Evolutionary conservation across 208 protist genomes (phyloP).

Genomic region (Naegleria fowleri): DNA sequence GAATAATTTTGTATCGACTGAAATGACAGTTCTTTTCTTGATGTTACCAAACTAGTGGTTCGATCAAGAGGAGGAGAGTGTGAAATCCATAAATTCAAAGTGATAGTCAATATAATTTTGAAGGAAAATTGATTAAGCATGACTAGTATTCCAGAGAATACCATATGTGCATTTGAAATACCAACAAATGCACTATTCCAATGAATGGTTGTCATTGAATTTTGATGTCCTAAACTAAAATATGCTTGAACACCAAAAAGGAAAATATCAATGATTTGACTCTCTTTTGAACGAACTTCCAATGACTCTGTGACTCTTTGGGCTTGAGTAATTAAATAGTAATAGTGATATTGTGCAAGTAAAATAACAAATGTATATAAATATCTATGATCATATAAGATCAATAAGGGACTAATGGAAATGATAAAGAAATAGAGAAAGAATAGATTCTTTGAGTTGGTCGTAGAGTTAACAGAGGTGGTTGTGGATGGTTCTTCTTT

Average conservation of each 20-base stretch:
- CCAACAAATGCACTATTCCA: slow-evolving; percentile 30
- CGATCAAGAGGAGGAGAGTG: no score
- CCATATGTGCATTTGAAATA: neutral
- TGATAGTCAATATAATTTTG: neutral
- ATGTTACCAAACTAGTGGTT: no score
- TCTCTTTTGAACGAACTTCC: neutral
- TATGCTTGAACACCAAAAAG: neutral
- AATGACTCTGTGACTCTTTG: no score
- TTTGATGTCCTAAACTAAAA: slow-evolving; percentile 29
- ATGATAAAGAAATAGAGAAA: no score
- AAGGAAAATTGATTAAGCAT: neutral
- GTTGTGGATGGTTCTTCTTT: no score
- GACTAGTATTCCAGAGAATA: slow-evolving; percentile 13
- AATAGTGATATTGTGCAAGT: neutral
- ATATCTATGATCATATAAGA: neutral
- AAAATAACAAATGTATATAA: neutral
- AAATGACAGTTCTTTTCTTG: no score
- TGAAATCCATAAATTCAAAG: no score
- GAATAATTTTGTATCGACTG: neutral
- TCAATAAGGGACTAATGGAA: neutral
- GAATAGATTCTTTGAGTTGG: no score
- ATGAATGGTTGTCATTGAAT: slow-evolving; percentile 31
- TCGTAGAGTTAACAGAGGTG: no score
- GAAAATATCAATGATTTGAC: neutral
- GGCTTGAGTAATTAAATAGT: neutral